Evolutionary conservation across 2,329 filamentous ascomycete genomes (phyloP), one percentile per base, ranked within the genome.

Genomic region (Penicillium sp.): DNA sequence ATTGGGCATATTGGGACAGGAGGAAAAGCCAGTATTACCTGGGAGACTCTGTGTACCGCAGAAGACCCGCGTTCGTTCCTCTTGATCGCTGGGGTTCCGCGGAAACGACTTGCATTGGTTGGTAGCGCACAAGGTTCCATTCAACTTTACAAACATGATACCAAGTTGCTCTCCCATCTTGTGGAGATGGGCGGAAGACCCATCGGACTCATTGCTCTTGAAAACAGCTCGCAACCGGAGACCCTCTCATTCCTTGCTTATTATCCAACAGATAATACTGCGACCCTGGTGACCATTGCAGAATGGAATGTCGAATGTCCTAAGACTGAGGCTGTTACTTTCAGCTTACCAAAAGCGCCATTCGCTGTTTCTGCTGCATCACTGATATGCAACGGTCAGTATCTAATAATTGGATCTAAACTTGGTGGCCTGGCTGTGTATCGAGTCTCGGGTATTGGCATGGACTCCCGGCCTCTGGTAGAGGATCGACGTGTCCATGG

Each of bases 401-500:
- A 69, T 48, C 61, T 81, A n/a, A 57, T 80, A 1, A 53, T 86
- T 8, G 85, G 84, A 1, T 83, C 81, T 33, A 77, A 82, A 54
- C 72, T 71, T 46, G 84, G 85, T 3, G 72, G 74, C 1, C 63
- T 87, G 44, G 78, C 77, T 4, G 46, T 81, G 1, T 83, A 81
- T 55, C 49, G 54, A 64, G 35, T 69, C 43, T 36, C 52, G 2
- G 45, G 53, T 10, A 42, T 54, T 3, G 55, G 51, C 7, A 38
- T 56, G 20, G 43, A 57, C 10, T 54, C 65, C 11, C 52, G 64
- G 22, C 60, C 65, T 25, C 46, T 68, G 5, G 44, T 63, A 20
- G 51, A 60, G n/a, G 50, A 63, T 10, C 60, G 60, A 28, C 61
- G 69, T 28, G 52, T 72, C 25, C 82, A 85, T 59, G 75, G 73